A percentile compares a stretch with the other conserved stretches of the same genome.
Evolutionary conservation across 495 filamentous ascomycete species (phyloP).

Genomic region (Penicillium canescens): DNA sequence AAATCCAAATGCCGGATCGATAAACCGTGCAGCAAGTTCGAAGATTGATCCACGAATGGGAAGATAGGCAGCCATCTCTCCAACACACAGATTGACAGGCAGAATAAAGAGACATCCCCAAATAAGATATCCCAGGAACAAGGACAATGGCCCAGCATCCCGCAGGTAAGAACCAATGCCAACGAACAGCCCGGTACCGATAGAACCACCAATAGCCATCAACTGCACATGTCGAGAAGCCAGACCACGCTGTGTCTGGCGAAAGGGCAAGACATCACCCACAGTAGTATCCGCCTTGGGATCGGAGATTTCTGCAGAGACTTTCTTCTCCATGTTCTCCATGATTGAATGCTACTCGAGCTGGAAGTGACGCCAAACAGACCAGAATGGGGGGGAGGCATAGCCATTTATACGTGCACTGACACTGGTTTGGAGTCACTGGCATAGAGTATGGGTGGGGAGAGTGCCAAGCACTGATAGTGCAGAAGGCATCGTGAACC

Average conservation of each 20-base stretch:
- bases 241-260: constrained; percentile 55
- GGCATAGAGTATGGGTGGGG: constrained; percentile 7
- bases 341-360: constrained; percentile 4
- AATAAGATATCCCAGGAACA: constrained; percentile 64
- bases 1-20: constrained; percentile 70
- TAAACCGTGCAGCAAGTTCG: constrained; percentile 67
- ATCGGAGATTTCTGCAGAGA: constrained; percentile 9
- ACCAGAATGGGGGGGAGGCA: constrained; percentile 9
- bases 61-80: constrained; percentile 72
- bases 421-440: constrained; percentile 6
- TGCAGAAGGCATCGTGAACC: not conserved
- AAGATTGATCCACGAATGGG: constrained; percentile 74
- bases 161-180: constrained; percentile 70
- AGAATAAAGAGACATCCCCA: constrained; percentile 35
- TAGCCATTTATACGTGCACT: constrained; percentile 16
- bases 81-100: constrained; percentile 38
- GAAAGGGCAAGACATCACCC: constrained; percentile 20
- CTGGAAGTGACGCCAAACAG: not conserved
- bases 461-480: constrained; percentile 11
- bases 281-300: constrained; percentile 18
- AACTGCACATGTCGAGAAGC: constrained; percentile 64
- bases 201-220: constrained; percentile 74
- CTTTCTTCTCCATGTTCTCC: constrained; percentile 28
- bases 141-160: constrained; percentile 63
- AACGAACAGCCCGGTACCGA: constrained; percentile 76